These are phyloP conservation scores for Cystobasidium sp. DNA, from an alignment of 1,284 basidiomycete genomes.

Conservation along the genomic window DNA sequence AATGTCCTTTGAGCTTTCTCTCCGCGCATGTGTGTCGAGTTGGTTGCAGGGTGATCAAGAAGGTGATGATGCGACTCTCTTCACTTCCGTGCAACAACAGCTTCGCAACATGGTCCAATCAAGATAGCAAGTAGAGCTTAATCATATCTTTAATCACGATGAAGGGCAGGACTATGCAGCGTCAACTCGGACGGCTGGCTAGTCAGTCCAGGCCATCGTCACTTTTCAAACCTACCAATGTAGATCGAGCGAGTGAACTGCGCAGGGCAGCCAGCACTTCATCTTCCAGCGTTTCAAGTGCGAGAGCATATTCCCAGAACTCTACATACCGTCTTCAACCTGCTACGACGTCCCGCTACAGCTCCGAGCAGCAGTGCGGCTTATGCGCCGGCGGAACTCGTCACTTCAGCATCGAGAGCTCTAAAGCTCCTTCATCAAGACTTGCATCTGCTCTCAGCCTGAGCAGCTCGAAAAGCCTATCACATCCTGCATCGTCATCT, in stretches of 20 bases:
- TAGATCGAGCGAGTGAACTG: slow-evolving; percentile 1
- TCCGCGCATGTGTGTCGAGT: neutral
- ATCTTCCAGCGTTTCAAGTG: neutral
- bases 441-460: slow-evolving; percentile 4
- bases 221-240: slow-evolving; percentile 1
- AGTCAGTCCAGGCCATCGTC: neutral
- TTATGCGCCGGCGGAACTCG: neutral
- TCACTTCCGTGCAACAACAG: too few species aligned
- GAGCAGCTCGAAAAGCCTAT: neutral
- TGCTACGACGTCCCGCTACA: neutral
- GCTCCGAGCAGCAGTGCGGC: neutral
- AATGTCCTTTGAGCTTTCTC: neutral
- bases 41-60: too few species aligned
- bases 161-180: slow-evolving; percentile 20
- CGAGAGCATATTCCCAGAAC: neutral
- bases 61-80: too few species aligned
- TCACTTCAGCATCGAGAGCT: slow-evolving; percentile 15
- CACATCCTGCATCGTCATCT: neutral
- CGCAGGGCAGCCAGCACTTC: neutral
- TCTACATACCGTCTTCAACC: too few species aligned
- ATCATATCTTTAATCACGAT: neutral
- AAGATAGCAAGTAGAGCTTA: neutral
- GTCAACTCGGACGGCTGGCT: slow-evolving; percentile 6
- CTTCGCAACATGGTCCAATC: neutral
- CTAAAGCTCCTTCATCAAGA: slow-evolving; percentile 9